Evolutionary conservation across 148 eudicot species (phyloP).

Genomic region (Suaeda aralocaspica): DNA sequence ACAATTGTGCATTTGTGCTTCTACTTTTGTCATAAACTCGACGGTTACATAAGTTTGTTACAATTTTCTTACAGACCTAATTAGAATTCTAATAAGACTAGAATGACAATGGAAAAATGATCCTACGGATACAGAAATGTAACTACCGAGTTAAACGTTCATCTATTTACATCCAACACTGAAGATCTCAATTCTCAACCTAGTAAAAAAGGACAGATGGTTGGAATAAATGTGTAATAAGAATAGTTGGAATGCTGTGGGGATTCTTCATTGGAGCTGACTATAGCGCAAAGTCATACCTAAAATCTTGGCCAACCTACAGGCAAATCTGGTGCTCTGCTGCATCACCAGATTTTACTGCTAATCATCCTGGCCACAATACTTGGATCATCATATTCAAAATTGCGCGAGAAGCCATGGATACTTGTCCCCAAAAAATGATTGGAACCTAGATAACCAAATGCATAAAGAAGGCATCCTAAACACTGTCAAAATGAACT

Average conservation of each 20-base stretch:
- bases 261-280: too few species aligned
- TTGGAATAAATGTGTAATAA: too few species aligned
- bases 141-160: constrained; percentile 1
- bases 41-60: neutral
- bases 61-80: neutral
- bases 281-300: too few species aligned
- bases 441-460: neutral
- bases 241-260: too few species aligned
- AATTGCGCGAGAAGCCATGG: neutral
- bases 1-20: neutral
- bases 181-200: neutral
- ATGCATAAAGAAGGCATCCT: neutral
- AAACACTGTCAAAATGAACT: neutral
- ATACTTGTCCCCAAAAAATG: neutral
- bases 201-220: too few species aligned
- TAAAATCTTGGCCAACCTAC: constrained; percentile 6
- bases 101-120: neutral
- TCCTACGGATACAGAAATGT: neutral
- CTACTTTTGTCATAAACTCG: neutral
- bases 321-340: constrained; percentile 3
- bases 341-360: neutral
- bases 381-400: constrained; percentile 7
- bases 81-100: neutral
- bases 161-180: constrained; percentile 8
- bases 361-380: neutral